Evolutionary conservation across 768 basidiomycete species (phyloP).

Genomic region (Auricularia sp.): DNA sequence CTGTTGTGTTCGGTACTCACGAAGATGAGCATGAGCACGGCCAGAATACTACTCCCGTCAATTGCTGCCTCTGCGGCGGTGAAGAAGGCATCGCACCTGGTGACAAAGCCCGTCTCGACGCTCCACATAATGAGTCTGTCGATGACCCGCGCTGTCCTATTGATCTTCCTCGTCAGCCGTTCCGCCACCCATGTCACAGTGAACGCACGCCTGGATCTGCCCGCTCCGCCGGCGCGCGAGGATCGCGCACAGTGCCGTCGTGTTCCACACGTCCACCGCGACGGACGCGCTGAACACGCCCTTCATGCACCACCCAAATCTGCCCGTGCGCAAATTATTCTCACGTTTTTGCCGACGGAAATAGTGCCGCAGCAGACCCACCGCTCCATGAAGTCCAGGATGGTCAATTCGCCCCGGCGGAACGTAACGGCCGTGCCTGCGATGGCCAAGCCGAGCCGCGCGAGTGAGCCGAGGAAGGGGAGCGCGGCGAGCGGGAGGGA

Average conservation of each 20-base stretch:
- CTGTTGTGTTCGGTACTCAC: neutral
- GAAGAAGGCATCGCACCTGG: neutral
- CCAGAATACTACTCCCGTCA: neutral
- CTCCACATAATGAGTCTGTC: neutral
- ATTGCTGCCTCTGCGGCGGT: neutral
- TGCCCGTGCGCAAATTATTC: neutral
- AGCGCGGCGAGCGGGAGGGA: neutral
- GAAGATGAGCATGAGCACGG: neutral
- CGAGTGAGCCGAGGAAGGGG: neutral
- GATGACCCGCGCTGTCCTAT: neutral
- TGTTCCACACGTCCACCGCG: neutral
- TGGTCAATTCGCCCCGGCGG: neutral
- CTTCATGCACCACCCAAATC: neutral
- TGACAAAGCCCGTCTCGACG: neutral
- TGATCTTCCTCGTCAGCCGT: neutral
- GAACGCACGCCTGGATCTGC: neutral
- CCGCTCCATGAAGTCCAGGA: neutral
- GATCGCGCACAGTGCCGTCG: neutral
- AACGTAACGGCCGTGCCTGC: neutral
- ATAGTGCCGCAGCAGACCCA: no score
- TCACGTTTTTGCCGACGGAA: no score
- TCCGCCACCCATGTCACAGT: neutral
- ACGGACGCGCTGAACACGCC: neutral
- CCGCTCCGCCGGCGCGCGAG: neutral
- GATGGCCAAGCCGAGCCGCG: neutral